Evolutionary conservation across 1,284 basidiomycete species (phyloP).

Genomic region (Irpex sp.): DNA sequence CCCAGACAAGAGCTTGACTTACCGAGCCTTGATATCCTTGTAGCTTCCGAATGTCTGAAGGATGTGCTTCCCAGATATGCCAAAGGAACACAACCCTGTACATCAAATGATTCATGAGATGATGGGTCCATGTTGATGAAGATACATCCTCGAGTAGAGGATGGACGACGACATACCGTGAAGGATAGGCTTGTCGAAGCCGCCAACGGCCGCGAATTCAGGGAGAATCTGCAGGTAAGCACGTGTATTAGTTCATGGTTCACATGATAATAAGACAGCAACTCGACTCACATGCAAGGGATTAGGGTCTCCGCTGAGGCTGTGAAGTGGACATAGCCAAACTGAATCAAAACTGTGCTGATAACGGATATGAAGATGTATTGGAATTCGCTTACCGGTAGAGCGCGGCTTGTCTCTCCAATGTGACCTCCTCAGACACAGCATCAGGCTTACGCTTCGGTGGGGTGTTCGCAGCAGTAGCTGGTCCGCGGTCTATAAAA

Average conservation of each 20-base stretch:
- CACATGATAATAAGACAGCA: background rate
- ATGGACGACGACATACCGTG: slow-evolving; percentile 43
- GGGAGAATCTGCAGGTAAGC: slow-evolving; percentile 72
- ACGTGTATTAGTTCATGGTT: slow-evolving; percentile 3
- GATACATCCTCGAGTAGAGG: background rate
- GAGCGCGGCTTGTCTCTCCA: slow-evolving; percentile 79
- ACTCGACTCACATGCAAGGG: slow-evolving; percentile 74
- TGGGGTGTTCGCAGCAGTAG: slow-evolving; percentile 80
- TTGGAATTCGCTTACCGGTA: slow-evolving; percentile 61
- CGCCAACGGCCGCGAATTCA: slow-evolving; percentile 90
- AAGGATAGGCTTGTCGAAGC: slow-evolving; percentile 88
- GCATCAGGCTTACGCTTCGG: slow-evolving; percentile 85
- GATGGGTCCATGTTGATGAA: background rate
- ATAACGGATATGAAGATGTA: background rate
- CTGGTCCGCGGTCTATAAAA: slow-evolving; percentile 80
- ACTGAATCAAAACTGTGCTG: background rate
- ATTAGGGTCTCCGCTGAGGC: slow-evolving; percentile 87
- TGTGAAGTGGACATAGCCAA: slow-evolving; percentile 23
- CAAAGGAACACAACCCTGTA: slow-evolving; percentile 86
- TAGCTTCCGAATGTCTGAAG: slow-evolving; percentile 83
- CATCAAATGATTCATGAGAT: background rate
- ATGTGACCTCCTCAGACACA: slow-evolving; percentile 85
- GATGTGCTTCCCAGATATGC: slow-evolving; percentile 93
- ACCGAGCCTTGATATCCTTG: slow-evolving; percentile 96
- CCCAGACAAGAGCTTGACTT: slow-evolving; percentile 21